Evolutionary conservation across 1,284 basidiomycete species (phyloP), one percentile per base, ranked within the genome.

Genomic region (Austropuccinia psidii): DNA sequence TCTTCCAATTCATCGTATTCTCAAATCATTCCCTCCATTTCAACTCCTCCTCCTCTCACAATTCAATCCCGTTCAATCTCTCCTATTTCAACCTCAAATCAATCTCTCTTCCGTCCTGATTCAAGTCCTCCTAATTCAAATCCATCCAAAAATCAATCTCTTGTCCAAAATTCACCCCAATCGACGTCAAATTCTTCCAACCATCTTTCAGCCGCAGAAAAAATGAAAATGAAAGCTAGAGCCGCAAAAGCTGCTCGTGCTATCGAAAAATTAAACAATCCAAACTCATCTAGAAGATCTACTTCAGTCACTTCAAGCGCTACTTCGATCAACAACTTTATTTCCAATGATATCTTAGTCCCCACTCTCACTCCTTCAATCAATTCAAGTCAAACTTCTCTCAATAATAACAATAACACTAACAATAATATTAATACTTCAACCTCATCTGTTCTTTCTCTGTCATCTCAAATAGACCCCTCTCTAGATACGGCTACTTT

Each of bases 161-260:
- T n/a, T n/a, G n/a, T n/a, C n/a, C n/a, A n/a, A n/a, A n/a, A n/a
- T n/a, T n/a, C n/a, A n/a, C n/a, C n/a, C n/a, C n/a, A n/a, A n/a
- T n/a, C n/a, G n/a, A n/a, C n/a, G n/a, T n/a, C n/a, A n/a, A n/a
- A n/a, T n/a, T n/a, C n/a, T n/a, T n/a, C n/a, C n/a, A n/a, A n/a
- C n/a, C n/a, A n/a, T 21, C 43, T 52, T 45, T 49, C 68, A 27
- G 39, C 68, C 8, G 68, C 68, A 1, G 57, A 72, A 29, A 72
- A 72, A 37, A 72, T 72, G 68, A 61, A 52, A 47, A 43, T 61
- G 6, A 72, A 72, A 39, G 68, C 68, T 13, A 27, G 37, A 49
- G 68, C 55, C 7, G 68, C 68, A 31, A 72, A 72, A 35, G 68
- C 68, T n/a, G 68, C 68, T n/a, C 21, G 68, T 13, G 57, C 68